Conservation (phyloP, 768 basidiomycete genomes). For the Lactarius trivialis region DNA sequence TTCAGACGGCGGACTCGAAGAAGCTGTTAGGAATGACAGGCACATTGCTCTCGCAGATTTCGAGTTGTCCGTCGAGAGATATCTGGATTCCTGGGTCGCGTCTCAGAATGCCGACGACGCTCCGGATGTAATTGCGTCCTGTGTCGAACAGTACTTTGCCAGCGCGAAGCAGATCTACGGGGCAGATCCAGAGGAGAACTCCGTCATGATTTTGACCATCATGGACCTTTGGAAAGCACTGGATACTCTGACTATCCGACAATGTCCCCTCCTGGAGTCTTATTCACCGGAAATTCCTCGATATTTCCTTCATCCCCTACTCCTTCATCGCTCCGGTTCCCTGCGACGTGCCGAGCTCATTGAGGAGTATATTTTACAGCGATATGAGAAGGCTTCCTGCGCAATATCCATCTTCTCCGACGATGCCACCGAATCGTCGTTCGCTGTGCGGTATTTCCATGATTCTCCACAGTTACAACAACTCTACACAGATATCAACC, state of each 20-base stretch:
- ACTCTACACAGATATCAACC: neutral
- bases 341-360: neutral
- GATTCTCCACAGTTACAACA: neutral
- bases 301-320: neutral
- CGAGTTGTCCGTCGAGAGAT: neutral
- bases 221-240: constrained; percentile 42
- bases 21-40: neutral
- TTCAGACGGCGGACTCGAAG: neutral
- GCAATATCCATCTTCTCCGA: neutral
- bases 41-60: neutral
- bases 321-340: neutral
- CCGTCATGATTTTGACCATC: constrained; percentile 24
- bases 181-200: constrained; percentile 3
- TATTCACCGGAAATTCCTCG: neutral
- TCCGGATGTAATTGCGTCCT: neutral
- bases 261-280: neutral
- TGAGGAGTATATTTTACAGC: neutral
- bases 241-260: neutral
- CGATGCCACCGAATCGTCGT: neutral
- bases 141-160: constrained; percentile 3
- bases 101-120: neutral
- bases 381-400: neutral
- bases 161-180: neutral
- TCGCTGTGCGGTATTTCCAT: neutral
- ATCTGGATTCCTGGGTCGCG: neutral